These are phyloP conservation scores for Fusarium sp. DNA, from an alignment of 2,329 filamentous ascomycete genomes.

Conservation along the genomic window DNA sequence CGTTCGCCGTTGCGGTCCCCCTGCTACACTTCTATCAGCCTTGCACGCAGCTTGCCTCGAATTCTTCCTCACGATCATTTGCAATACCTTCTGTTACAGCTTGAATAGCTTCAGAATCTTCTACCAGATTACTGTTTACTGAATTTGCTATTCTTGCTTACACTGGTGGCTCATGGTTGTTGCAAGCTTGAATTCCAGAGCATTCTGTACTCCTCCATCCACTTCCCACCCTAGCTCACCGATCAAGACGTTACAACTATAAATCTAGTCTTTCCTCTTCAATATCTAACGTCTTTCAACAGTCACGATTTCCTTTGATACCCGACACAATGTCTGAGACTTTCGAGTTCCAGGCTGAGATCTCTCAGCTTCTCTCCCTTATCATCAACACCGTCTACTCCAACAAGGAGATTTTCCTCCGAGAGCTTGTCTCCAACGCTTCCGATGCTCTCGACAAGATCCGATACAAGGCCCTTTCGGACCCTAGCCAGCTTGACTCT, in stretches of 20 bases:
- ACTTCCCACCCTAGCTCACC: conserved; percentile 21
- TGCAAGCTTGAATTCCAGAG: conserved; percentile 24
- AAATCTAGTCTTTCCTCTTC: conserved; percentile 6
- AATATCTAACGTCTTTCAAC: conserved; percentile 34
- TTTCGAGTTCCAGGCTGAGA: conserved; percentile 99
- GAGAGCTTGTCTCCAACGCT: conserved; percentile 98
- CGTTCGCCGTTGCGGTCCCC: background rate
- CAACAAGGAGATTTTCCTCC: conserved; percentile 99
- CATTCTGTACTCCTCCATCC: conserved; percentile 38
- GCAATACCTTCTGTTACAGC: background rate
- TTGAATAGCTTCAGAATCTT: conserved; percentile 4
- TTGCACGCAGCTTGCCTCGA: conserved; percentile 11
- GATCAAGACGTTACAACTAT: background rate
- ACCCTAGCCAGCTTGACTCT: conserved; percentile 95
- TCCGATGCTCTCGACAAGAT: conserved; percentile 99
- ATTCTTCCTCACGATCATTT: background rate
- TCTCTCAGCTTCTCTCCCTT: conserved; percentile 98
- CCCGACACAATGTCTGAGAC: conserved; percentile 87
- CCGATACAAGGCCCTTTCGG: conserved; percentile 97
- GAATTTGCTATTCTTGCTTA: conserved; percentile 1
- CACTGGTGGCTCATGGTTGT: background rate
- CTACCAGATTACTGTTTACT: background rate
- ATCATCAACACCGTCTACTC: conserved; percentile 99
- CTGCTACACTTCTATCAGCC: conserved; percentile 18
- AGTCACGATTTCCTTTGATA: conserved; percentile 54